Base-by-base conservation (phyloP, 2,329 filamentous ascomycete genomes). In the Sclerotinia subarctica region DNA sequence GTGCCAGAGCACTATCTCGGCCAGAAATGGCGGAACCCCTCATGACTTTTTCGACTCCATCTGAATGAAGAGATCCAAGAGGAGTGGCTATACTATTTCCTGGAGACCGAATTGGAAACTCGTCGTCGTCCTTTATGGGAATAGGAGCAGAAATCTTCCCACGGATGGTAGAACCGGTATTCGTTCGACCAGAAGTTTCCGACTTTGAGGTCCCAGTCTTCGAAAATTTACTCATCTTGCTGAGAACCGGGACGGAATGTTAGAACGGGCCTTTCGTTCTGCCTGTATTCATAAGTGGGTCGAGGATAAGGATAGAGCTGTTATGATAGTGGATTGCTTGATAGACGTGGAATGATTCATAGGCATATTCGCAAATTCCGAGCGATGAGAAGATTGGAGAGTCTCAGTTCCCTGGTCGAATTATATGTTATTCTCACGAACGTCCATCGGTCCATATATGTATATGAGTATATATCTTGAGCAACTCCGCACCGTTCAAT, bases 91-190 rank as follows among this genome's bases (percentile, higher is more conserved):
- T 78, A 42, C 75, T 75, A 7, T 80, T 74, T 13, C 78, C 81
- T 2, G 81, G 81, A 42, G 80, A 80, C 63, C 82, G 79, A 59
- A 84, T 83, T 15, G 84, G 81, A 72, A 86, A 85, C 68, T 86
- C 85, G 70, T 86, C 81, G 72, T 83, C 83, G 68, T 85, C 84
- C 52, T 80, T 71, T 67, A 89, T 83, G 1, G 86, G 86, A 59
- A 89, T 88, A 19, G 87, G 87, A 8, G 81, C 82, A 42, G 86
- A 88, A 70, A 89, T 72, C 72, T 83, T 85, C 70, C 86, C 86
- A 51, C 86, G 83, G 70, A 88, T 84, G 46, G 74, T 74, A 32
- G 83, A 82, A 67, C 77, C 78, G 51, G 79, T 76, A 72, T 80
- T 81, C 44, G 70, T 58, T 62, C 72, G 70, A 64, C 53, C 68